Evolutionary conservation across 306 rosid genomes (phyloP).

Genomic region (Canavalia gladiata): DNA sequence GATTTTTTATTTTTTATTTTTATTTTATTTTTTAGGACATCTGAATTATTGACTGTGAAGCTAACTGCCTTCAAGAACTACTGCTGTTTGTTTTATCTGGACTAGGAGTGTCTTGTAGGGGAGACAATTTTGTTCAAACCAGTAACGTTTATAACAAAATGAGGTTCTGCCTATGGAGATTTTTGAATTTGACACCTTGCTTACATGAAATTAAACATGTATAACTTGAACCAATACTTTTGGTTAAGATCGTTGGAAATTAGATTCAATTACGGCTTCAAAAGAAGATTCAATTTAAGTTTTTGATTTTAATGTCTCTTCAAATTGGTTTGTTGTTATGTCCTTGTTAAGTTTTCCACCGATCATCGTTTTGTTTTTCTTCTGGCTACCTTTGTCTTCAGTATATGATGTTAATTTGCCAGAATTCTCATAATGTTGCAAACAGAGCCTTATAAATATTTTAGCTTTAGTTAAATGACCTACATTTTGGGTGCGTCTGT

Average conservation of each 20-base stretch:
- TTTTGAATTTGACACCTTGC: too few species aligned
- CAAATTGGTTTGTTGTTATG: background rate
- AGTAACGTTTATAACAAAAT: too few species aligned
- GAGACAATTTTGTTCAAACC: too few species aligned
- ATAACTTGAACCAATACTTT: too few species aligned
- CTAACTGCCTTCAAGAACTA: background rate
- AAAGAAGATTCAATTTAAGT: background rate
- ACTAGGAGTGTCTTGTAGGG: too few species aligned
- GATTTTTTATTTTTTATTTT: too few species aligned
- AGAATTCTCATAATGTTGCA: constrained; percentile 9
- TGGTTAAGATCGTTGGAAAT: too few species aligned
- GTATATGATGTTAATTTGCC: background rate
- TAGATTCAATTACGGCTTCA: background rate
- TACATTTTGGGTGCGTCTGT: background rate
- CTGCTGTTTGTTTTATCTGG: background rate
- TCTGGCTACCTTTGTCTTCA: background rate
- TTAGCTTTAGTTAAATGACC: constrained; percentile 1
- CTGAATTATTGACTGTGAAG: background rate
- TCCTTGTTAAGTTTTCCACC: background rate
- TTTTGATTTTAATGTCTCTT: constrained; percentile 4
- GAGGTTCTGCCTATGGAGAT: too few species aligned
- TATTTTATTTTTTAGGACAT: background rate
- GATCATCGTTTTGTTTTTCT: background rate
- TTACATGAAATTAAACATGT: too few species aligned
- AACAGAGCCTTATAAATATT: background rate